Evolutionary conservation across 169 alveolate genomes (phyloP), one percentile per base, ranked within the genome.

Genomic region (Babesia divergens): DNA sequence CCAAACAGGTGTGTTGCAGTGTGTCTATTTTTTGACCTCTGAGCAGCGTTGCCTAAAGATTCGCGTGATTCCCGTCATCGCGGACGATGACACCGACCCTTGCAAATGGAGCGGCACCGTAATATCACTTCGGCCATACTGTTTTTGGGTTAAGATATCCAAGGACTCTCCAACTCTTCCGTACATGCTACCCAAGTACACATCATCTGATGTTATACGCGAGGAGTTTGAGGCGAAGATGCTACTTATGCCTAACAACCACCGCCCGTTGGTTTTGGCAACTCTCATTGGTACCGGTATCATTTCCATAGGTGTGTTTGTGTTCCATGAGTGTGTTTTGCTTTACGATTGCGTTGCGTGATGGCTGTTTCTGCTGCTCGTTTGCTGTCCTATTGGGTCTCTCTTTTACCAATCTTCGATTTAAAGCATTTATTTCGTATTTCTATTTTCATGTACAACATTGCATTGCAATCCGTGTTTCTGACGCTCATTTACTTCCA

Each of bases 101-200:
- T 75, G 65, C n/a, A 40, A 52, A 22, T 18, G 68, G 49, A 35
- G 6, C 5, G 68, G 88, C 77, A 53, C 49, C 32, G 31, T 80
- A 5, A 65, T 80, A 7, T 22, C 80, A 46, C 44, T 80, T 14
- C 34, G 88, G 26, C 88, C 88, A 2, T 69, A 69, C 50, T 60
- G 74, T 31, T 80, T 70, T 38, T 69, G 83, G 84, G 68, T 80
- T 8, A 60, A 38, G 40, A 20, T 34, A 11, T 26, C 56, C 1
- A 46, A 32, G 14, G 74, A 70, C 16, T 40, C 55, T 40, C 66
- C 44, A 16, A 69, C 53, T 7, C 47, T 68, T 0, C 84, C 84
- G 35, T 80, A 59, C 44, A 80, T 70, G 77, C 38, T 80, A n/a
- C 88, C 88, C 29, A 80, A 80, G 60, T 80, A 80, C 28, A 53